Base-by-base conservation (phyloP, 345 rosid genomes). In the Salix exigua region DNA sequence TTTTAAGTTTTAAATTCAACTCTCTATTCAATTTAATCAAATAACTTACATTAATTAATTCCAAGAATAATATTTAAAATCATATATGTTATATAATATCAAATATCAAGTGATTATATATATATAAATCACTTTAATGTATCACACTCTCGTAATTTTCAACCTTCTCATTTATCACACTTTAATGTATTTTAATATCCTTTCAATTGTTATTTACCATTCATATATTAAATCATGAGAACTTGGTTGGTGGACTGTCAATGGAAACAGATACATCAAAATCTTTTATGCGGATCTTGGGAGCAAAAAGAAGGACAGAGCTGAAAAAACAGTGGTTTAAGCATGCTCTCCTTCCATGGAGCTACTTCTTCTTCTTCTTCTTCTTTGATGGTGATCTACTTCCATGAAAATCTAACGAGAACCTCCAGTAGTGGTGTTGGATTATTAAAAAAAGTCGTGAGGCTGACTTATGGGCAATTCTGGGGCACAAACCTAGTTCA, bases 131-230 rank as follows among this genome's bases (percentile, higher is more conserved):
- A n/a, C n/a, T n/a, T n/a, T n/a, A n/a, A n/a, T n/a, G n/a, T n/a
- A n/a, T n/a, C 25, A 38, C 44, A 51, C 51, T 42, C 68, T 72
- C 40, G 7, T 61, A 3, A 18, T 26, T 63, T 75, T 82, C 77
- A 82, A 53, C 28, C n/a, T 28, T 51, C 14, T 55, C 21, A 68
- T 70, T 76, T 64, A 78, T 66, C 65, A 68, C 42, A 30, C 28
- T 65, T 73, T 68, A 71, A 81, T 26, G 7, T 18, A 5, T 51
- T 51, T 51, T 51, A 28, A 44, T 11, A 35, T 42, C 42, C 16
- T 25, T 28, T 77, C 75, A 26, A 66, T 30, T 64, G 44, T 25
- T 0, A 8, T 23, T 50, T 19, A 10, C 23, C 33, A 55, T 1
- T 23, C n/a, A 11, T 33, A 70, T 42, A 48, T 17, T 7, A 37